phyloP scores from a whole-genome alignment of 2,329 filamentous ascomycete genomes.

The Dendrostoma leiphaemia region DNA sequence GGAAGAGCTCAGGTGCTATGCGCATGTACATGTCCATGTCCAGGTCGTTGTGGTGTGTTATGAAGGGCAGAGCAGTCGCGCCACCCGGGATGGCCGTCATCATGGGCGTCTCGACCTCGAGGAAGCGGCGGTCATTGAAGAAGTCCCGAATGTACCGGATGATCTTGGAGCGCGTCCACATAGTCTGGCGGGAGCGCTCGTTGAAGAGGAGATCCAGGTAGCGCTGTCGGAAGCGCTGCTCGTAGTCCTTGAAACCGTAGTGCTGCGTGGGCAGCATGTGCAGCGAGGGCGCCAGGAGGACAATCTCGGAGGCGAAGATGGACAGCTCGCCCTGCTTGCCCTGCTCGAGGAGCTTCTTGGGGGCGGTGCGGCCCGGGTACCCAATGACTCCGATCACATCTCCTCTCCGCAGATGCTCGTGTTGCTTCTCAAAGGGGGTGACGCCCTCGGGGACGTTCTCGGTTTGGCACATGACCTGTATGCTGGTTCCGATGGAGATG shows the following conservation, averaged over 20 bases:
- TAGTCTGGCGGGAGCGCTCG: conserved; percentile 76
- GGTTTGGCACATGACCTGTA: conserved; percentile 91
- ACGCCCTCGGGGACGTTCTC: conserved; percentile 70
- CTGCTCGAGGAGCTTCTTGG: conserved; percentile 79
- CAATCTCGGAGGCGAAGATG: conserved; percentile 84
- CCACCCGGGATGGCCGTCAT: conserved; percentile 95
- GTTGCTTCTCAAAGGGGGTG: conserved; percentile 77
- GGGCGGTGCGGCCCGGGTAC: conserved; percentile 80
- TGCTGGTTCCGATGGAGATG: conserved; percentile 64
- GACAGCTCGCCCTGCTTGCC: conserved; percentile 87
- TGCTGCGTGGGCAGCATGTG: conserved; percentile 87
- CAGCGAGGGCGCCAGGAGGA: conserved; percentile 85
- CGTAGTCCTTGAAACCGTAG: conserved; percentile 93
- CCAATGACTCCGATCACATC: conserved; percentile 90
- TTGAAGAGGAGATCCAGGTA: conserved; percentile 98
- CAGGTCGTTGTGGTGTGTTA: conserved; percentile 93
- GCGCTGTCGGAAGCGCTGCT: conserved; percentile 88
- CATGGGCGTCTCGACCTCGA: conserved; percentile 96
- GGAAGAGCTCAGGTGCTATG: conserved; percentile 90
- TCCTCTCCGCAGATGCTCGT: conserved; percentile 83
- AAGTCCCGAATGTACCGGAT: conserved; percentile 84
- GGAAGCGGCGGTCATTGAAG: conserved; percentile 84
- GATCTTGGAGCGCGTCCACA: conserved; percentile 84
- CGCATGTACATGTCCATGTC: conserved; percentile 95
- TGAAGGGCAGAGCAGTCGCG: conserved; percentile 91